Evolutionary conservation across 176 grass and related monocot genomes (phyloP).

Genomic region (Zoysia japonica): DNA sequence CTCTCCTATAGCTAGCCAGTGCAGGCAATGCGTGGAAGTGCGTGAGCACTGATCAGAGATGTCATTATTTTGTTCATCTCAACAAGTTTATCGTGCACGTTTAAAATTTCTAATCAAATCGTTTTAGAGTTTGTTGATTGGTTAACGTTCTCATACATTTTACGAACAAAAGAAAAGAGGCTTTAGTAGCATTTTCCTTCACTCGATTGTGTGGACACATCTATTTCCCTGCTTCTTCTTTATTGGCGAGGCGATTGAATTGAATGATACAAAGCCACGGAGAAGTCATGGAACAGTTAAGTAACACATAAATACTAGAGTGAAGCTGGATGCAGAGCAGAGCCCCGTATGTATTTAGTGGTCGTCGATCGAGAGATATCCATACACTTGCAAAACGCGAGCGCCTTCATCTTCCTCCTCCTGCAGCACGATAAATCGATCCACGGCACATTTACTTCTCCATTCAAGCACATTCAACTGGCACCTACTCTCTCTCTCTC

Average conservation of each 20-base stretch:
- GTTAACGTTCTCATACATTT: too few relatives aligned
- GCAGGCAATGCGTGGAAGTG: too few relatives aligned
- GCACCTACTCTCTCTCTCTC: not conserved
- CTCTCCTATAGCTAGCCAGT: too few relatives aligned
- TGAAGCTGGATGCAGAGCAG: conserved; percentile 11
- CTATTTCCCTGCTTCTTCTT: not conserved
- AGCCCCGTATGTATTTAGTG: conserved; percentile 27
- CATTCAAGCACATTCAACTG: conserved; percentile 40
- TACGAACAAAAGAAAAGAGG: too few relatives aligned
- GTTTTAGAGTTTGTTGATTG: too few relatives aligned
- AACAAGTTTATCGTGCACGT: too few relatives aligned
- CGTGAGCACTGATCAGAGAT: too few relatives aligned
- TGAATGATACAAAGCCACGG: conserved; percentile 53
- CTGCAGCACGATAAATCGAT: not conserved
- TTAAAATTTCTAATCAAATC: too few relatives aligned
- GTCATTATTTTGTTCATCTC: too few relatives aligned
- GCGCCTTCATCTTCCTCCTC: not conserved
- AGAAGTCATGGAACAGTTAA: conserved; percentile 58
- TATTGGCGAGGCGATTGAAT: conserved; percentile 25
- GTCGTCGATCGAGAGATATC: conserved; percentile 9
- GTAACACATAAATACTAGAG: conserved; percentile 33
- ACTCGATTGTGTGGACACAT: not conserved
- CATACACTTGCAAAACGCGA: not conserved
- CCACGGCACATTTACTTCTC: conserved; percentile 14
- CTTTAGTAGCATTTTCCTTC: too few relatives aligned